Evolutionary conservation across 2,329 filamentous ascomycete genomes (phyloP), one percentile per base, ranked within the genome.

Genomic region (Geosmithia morbida): DNA sequence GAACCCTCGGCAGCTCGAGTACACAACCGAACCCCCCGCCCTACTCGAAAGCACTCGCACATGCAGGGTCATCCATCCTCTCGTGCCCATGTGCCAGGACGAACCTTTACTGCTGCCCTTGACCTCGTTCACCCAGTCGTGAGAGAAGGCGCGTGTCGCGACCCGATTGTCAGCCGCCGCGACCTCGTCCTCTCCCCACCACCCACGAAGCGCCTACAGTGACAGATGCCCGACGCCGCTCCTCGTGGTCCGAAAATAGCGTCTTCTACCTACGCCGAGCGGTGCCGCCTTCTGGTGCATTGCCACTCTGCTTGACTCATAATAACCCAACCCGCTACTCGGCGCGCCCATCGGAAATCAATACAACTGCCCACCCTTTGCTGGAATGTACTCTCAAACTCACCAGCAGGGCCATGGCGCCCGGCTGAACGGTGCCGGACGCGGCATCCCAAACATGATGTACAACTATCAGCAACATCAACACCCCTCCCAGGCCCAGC

Each of bases 381-480:
- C 54, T 64, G 72, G 73, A 62, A 88, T 88, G 84, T 88, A 83
- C 71, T 79, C 78, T 59, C 81, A 85, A 64, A 73, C 72, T 60
- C 80, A 76, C 61, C 80, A 85, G 61, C 80, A 82, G 67, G 79
- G 79, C 62, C 84, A 87, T 62, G 81, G 81, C 68, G 77, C 76
- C 66, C 81, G 85, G 66, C 75, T 87, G 65, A 88, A 87, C 59
- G 64, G 64, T 66, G 61, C 61, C 51, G 64, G 64, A 30, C 61
- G 64, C 53, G 83, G 82, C 56, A 79, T 79, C 52, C 74, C 75
- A 26, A 72, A 70, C 52, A 71, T 87, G 68, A 73, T 82, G 58
- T 86, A 86, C 66, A 81, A 77, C 59, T 86, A 77, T 56, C 78
- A 81, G 53, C 79, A 75, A 52, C 73, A 82, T 52, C 75, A 81